A percentile compares a stretch with the other conserved stretches of the same genome.
These are phyloP conservation scores for Corynespora cassiicola DNA, from an alignment of 2,329 filamentous ascomycete species.

Conservation along the genomic window DNA sequence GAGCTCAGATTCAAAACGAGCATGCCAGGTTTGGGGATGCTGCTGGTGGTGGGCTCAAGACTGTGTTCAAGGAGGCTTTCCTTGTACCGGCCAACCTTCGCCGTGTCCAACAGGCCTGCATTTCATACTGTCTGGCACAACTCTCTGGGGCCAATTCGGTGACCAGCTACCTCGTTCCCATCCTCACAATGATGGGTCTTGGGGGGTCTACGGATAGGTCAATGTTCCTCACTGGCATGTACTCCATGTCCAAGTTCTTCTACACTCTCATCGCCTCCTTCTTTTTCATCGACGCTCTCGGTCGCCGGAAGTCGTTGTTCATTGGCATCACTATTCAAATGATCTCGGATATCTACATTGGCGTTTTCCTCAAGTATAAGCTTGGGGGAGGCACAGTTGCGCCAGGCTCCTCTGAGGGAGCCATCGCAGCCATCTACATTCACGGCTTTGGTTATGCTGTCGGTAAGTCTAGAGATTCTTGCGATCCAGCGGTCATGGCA, in stretches of 20 bases:
- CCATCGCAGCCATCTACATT: conserved; percentile 53
- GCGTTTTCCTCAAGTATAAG: conserved; percentile 47
- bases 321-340: conserved; percentile 47
- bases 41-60: conserved; percentile 4
- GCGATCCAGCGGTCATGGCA: not conserved
- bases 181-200: conserved; percentile 48
- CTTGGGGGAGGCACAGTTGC: conserved; percentile 29
- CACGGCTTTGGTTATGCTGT: conserved; percentile 55
- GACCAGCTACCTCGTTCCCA: conserved; percentile 53
- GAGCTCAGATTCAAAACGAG: conserved; percentile 11
- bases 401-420: conserved; percentile 41
- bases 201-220: conserved; percentile 32
- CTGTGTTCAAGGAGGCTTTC: conserved; percentile 19
- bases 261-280: conserved; percentile 51
- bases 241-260: conserved; percentile 52
- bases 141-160: conserved; percentile 55
- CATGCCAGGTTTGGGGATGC: conserved; percentile 5
- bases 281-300: conserved; percentile 54
- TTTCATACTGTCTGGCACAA: conserved; percentile 39
- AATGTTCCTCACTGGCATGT: conserved; percentile 53
- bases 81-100: conserved; percentile 18
- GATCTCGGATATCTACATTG: conserved; percentile 51
- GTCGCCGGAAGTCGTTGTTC: conserved; percentile 38
- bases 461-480: conserved; percentile 17
- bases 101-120: conserved; percentile 15